Conservation (phyloP, 306 rosid genomes). For the Quercus alba region DNA sequence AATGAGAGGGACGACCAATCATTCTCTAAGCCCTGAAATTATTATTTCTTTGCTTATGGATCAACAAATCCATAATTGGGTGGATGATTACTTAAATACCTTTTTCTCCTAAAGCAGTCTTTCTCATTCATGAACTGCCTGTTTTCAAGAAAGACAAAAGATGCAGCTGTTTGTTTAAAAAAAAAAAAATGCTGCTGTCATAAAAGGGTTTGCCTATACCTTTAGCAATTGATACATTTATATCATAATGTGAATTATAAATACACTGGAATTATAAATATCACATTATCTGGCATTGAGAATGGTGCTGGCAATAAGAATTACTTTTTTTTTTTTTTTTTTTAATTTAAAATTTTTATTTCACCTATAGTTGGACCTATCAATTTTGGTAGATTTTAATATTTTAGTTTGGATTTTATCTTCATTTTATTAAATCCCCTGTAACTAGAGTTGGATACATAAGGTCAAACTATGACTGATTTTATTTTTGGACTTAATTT, state of each 20-base stretch:
- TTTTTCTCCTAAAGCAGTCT: conserved; percentile 7
- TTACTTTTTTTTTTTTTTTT: too few species aligned
- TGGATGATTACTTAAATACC: conserved; percentile 13
- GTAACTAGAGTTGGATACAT: too few species aligned
- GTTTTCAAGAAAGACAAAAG: conserved; percentile 7
- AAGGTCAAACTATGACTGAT: too few species aligned
- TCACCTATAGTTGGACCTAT: background rate
- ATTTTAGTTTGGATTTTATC: background rate
- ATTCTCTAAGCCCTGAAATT: conserved; percentile 17
- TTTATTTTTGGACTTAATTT: too few species aligned
- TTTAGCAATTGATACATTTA: conserved; percentile 11
- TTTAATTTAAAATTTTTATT: background rate
- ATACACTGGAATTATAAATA: conserved; percentile 18
- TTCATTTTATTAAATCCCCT: too few species aligned
- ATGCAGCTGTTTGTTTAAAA: background rate
- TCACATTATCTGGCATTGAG: background rate
- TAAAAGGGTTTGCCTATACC: conserved; percentile 12
- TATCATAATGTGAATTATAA: background rate
- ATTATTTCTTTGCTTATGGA: conserved; percentile 18
- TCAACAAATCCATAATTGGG: conserved; percentile 12
- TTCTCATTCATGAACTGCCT: conserved; percentile 8
- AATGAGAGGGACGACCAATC: conserved; percentile 38
- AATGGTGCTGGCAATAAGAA: background rate
- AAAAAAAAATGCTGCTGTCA: conserved; percentile 11
- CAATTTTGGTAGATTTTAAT: background rate